phyloP scores from a whole-genome alignment of 257 asterid species.

The Gynochthodes officinalis region DNA sequence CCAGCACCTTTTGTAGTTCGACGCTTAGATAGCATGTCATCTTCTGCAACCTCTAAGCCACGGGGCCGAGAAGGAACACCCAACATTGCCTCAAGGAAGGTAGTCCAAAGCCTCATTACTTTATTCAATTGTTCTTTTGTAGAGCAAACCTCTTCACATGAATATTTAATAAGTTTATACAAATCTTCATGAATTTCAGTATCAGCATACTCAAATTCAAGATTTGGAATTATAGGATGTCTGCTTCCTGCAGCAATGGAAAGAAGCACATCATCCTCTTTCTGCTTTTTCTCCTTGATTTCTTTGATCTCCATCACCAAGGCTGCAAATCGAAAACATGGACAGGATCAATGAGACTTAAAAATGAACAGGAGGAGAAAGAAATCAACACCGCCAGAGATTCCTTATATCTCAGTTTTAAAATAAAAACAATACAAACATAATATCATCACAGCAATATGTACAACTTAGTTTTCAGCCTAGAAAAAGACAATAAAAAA shows the following conservation, averaged over 20 bases:
- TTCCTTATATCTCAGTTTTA: not conserved
- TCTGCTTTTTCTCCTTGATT: constrained; percentile 75
- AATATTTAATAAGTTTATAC: constrained; percentile 74
- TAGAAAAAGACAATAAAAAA: not conserved
- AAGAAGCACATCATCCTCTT: constrained; percentile 70
- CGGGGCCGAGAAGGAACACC: constrained; percentile 58
- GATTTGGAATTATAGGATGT: constrained; percentile 61
- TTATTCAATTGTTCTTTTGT: constrained; percentile 80
- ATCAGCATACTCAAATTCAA: constrained; percentile 76
- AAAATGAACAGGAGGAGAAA: constrained; percentile 2
- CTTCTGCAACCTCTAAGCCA: constrained; percentile 47
- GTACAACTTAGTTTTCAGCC: not conserved
- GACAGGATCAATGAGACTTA: constrained; percentile 23
- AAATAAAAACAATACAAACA: not conserved
- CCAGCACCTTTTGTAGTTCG: constrained; percentile 32
- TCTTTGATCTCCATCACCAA: constrained; percentile 87
- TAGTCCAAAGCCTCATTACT: constrained; percentile 82
- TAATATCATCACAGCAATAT: not conserved
- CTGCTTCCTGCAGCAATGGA: constrained; percentile 82
- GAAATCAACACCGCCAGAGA: not conserved
- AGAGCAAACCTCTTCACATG: constrained; percentile 94
- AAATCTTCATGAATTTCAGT: constrained; percentile 77
- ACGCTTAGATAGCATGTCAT: constrained; percentile 41
- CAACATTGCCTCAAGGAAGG: constrained; percentile 79
- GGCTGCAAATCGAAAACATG: constrained; percentile 40